Evolutionary conservation across 176 grass and related monocot genomes (phyloP).

Genomic region (Eremochloa ophiuroides): DNA sequence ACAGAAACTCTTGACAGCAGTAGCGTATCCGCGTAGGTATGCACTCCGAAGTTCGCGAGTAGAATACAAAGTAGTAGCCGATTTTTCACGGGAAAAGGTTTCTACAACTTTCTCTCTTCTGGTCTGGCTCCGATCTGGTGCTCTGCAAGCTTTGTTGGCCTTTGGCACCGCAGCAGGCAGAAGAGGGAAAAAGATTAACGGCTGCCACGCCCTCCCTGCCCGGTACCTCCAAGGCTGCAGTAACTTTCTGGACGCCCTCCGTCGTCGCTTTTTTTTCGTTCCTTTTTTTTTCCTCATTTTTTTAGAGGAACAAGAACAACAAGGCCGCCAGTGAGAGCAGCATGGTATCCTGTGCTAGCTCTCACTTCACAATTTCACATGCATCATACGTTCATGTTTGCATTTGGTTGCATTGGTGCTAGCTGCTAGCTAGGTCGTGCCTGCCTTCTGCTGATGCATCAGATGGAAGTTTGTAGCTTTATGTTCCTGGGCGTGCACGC

Average conservation of each 20-base stretch:
- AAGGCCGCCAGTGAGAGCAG: not conserved
- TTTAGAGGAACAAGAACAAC: slow-evolving; percentile 9
- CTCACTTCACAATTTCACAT: not conserved
- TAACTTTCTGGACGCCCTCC: slow-evolving; percentile 29
- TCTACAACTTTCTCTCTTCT: slow-evolving; percentile 13
- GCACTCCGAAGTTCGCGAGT: not conserved
- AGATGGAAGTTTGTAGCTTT: slow-evolving; percentile 21
- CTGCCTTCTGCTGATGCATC: not conserved
- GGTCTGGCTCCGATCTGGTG: slow-evolving; percentile 23
- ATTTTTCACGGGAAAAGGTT: slow-evolving; percentile 22
- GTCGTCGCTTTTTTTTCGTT: not conserved
- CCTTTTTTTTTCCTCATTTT: slow-evolving; percentile 21
- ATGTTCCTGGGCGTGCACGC: slow-evolving; percentile 20
- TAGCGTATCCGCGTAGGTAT: not conserved
- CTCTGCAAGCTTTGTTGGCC: slow-evolving; percentile 31
- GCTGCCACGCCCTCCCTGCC: not conserved
- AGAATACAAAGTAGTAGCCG: not conserved
- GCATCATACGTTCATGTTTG: slow-evolving; percentile 12
- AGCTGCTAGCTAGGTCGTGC: not conserved
- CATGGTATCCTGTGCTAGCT: not conserved
- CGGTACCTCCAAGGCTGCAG: slow-evolving; percentile 16
- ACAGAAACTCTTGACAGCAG: not conserved
- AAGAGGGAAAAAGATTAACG: slow-evolving; percentile 14
- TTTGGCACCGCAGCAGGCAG: slow-evolving; percentile 39
- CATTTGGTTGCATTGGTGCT: slow-evolving; percentile 20